Conservation (phyloP, 768 basidiomycete species). For the Tephrocybe rancida region DNA sequence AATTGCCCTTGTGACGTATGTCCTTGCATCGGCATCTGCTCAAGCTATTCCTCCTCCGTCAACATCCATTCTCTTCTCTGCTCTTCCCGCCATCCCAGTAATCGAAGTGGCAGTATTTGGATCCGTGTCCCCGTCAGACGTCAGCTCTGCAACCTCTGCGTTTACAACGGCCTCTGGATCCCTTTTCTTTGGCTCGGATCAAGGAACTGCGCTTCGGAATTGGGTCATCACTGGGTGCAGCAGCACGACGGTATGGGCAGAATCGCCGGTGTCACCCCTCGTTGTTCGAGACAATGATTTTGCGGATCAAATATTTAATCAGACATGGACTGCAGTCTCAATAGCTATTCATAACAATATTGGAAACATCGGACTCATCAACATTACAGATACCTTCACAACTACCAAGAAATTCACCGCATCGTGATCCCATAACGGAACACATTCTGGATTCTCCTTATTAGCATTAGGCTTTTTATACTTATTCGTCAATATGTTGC, state of each 20-base stretch:
- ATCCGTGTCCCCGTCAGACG: constrained; percentile 47
- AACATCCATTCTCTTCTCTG: constrained; percentile 38
- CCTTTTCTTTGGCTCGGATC: constrained; percentile 63
- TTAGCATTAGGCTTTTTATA: constrained; percentile 4
- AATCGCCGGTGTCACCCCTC: constrained; percentile 48
- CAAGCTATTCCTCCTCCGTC: constrained; percentile 42
- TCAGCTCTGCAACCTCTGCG: constrained; percentile 48
- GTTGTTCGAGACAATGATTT: constrained; percentile 55
- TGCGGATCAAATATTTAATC: constrained; percentile 43
- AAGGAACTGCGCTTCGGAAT: constrained; percentile 47
- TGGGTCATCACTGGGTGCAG: constrained; percentile 52
- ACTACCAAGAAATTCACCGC: constrained; percentile 31
- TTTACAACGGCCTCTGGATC: constrained; percentile 49
- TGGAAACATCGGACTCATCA: constrained; percentile 35
- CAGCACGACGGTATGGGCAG: constrained; percentile 50
- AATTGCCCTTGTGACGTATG: constrained; percentile 48
- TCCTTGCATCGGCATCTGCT: constrained; percentile 36
- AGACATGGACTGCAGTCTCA: constrained; percentile 50
- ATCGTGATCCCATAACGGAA: constrained; percentile 17
- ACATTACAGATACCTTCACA: constrained; percentile 48
- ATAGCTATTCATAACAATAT: constrained; percentile 33
- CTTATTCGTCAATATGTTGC: constrained; percentile 7
- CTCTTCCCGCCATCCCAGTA: constrained; percentile 48
- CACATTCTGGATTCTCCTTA: not conserved
- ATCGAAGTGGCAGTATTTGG: constrained; percentile 72